These are phyloP conservation scores for Cucumis melo DNA, from an alignment of 306 rosid genomes.

Conservation along the genomic window DNA sequence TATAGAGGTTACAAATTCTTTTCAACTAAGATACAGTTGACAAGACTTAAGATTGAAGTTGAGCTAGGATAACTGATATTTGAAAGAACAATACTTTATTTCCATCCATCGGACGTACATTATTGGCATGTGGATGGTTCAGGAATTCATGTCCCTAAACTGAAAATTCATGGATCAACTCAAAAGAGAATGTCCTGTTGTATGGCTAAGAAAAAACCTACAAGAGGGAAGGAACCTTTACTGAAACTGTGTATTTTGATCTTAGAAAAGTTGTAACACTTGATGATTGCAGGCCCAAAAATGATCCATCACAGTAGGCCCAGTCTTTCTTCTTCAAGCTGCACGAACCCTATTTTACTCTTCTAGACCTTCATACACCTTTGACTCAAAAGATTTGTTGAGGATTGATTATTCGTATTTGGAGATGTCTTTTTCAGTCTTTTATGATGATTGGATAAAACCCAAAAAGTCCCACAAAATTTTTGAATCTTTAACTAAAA, in stretches of 20 bases:
- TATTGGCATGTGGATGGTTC: background rate
- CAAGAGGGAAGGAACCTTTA: background rate
- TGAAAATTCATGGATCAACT: background rate
- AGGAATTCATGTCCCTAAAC: background rate
- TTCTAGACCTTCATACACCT: background rate
- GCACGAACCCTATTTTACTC: background rate
- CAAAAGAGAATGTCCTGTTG: background rate
- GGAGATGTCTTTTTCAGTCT: background rate
- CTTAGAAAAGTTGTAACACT: background rate
- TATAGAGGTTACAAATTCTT: background rate
- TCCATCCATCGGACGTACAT: background rate
- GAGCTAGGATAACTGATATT: background rate
- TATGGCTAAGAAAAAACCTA: background rate
- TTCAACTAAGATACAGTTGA: background rate
- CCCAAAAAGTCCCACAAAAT: background rate
- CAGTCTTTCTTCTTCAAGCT: background rate
- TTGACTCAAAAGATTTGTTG: background rate
- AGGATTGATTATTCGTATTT: background rate
- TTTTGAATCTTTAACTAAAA: background rate
- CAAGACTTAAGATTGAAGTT: background rate
- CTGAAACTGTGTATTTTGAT: background rate
- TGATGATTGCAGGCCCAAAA: background rate
- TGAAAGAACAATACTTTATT: background rate
- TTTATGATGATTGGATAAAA: background rate
- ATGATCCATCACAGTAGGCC: background rate